Conservation (phyloP, 352 stramenopile species). For the Blastocystis sp. region DNA sequence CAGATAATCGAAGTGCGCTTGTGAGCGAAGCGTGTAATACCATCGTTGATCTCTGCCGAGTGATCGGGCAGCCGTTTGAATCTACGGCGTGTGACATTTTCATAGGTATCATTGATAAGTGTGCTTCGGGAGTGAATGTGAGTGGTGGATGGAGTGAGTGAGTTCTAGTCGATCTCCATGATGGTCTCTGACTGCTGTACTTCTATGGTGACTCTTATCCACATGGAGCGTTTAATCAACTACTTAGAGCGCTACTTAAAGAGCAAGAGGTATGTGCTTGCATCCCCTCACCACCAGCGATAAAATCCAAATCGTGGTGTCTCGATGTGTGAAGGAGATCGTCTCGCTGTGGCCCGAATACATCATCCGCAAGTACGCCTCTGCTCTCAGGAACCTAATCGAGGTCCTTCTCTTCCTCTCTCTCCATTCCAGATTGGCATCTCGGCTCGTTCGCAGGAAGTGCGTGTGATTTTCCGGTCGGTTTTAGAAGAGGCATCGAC, state of each 20-base stretch:
- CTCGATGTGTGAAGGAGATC: not conserved
- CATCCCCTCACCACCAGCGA: not conserved
- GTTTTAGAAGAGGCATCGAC: not conserved
- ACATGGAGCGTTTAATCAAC: conserved; percentile 41
- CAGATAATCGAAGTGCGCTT: conserved; percentile 36
- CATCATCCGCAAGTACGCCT: conserved; percentile 18
- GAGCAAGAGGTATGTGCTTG: not conserved
- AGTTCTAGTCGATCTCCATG: not conserved
- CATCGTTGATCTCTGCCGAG: not conserved
- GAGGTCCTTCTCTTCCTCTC: not conserved
- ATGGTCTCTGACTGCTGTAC: conserved; percentile 13
- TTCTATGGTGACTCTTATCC: not conserved
- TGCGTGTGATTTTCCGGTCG: not conserved
- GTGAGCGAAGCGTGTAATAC: conserved; percentile 27
- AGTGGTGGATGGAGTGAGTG: not conserved
- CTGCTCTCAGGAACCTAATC: not conserved
- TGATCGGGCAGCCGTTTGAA: not conserved
- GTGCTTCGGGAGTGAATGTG: not conserved
- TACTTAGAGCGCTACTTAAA: conserved; percentile 1
- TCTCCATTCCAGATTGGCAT: not conserved
- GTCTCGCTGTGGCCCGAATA: not conserved
- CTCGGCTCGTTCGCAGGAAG: not conserved
- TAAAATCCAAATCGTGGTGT: not conserved
- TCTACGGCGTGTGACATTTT: conserved; percentile 3
- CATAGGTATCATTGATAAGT: conserved; percentile 38